Evolutionary conservation across 164 flowering plant genomes (phyloP).

Genomic region (Cinnamomum chago): DNA sequence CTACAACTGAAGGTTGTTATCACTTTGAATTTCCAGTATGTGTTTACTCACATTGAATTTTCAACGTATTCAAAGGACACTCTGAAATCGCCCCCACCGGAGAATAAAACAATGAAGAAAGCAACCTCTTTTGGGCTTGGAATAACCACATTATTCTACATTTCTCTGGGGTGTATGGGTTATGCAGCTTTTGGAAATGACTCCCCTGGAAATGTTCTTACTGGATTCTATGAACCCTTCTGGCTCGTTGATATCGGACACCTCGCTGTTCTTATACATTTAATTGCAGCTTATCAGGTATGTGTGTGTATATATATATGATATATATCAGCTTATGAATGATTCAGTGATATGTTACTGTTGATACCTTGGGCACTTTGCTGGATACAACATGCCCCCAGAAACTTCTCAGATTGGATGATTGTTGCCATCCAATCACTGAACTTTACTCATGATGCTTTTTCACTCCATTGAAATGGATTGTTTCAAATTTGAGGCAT

Average conservation of each 20-base stretch:
- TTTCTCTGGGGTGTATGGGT: slow-evolving; percentile 17
- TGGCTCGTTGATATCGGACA: slow-evolving; percentile 20
- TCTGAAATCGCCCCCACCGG: slow-evolving; percentile 21
- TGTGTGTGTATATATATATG: not conserved
- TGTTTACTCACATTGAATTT: not conserved
- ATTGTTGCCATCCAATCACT: too few species aligned
- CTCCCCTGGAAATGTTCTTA: slow-evolving; percentile 24
- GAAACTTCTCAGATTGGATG: too few species aligned
- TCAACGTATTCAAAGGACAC: slow-evolving; percentile 11
- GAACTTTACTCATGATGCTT: too few species aligned
- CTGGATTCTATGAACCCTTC: slow-evolving; percentile 23
- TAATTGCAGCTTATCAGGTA: slow-evolving; percentile 26
- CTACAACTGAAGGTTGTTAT: not conserved
- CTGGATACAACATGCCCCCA: too few species aligned
- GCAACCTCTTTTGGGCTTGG: slow-evolving; percentile 9
- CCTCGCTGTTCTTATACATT: slow-evolving; percentile 8
- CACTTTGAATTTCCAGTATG: not conserved
- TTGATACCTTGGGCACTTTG: too few species aligned
- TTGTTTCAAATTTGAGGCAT: too few species aligned
- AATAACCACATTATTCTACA: slow-evolving; percentile 14
- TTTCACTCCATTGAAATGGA: too few species aligned
- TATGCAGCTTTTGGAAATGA: slow-evolving; percentile 24
- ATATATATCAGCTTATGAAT: not conserved
- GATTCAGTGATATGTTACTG: too few species aligned
- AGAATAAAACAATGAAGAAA: slow-evolving; percentile 20